phyloP scores from a whole-genome alignment of 208 protist species.

The Acanthamoeba divionensis region DNA sequence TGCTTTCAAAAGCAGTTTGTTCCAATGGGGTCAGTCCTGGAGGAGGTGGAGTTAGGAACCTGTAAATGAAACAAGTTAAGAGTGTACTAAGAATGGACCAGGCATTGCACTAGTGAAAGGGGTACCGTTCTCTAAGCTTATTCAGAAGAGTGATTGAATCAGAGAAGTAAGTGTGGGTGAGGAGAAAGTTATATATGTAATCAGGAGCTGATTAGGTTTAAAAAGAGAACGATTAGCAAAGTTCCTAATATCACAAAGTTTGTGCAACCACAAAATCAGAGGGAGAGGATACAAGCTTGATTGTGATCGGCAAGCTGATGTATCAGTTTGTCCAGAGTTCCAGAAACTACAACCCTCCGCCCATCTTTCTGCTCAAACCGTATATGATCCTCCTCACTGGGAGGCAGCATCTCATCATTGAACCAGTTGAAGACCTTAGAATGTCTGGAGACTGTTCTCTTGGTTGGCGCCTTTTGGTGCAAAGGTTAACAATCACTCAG shows the following conservation, averaged over 20 bases:
- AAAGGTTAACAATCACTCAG: not conserved
- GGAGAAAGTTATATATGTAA: not conserved
- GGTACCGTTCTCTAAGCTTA: not conserved
- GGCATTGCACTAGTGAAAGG: too few relatives aligned
- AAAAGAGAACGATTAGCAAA: not conserved
- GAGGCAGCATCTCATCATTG: too few relatives aligned
- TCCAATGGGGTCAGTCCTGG: not conserved
- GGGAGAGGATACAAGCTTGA: not conserved
- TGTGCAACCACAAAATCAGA: not conserved
- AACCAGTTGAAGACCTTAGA: too few relatives aligned
- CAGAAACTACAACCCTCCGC: not conserved
- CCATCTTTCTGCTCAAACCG: not conserved
- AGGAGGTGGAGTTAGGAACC: not conserved
- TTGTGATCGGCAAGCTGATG: not conserved
- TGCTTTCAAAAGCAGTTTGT: not conserved
- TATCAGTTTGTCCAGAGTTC: not conserved
- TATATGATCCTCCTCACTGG: too few relatives aligned
- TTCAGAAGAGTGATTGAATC: not conserved
- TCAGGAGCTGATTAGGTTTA: not conserved
- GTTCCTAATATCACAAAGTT: not conserved
- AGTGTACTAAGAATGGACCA: too few relatives aligned
- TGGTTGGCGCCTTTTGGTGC: not conserved
- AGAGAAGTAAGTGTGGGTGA: conserved; percentile 33
- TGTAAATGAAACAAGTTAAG: too few relatives aligned
- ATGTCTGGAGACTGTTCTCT: not conserved